Percentiles rank a stretch among this genome's conserved stretches.
Evolutionary conservation across 2,329 filamentous ascomycete species (phyloP).

Genomic region (Zymoseptoria tritici): DNA sequence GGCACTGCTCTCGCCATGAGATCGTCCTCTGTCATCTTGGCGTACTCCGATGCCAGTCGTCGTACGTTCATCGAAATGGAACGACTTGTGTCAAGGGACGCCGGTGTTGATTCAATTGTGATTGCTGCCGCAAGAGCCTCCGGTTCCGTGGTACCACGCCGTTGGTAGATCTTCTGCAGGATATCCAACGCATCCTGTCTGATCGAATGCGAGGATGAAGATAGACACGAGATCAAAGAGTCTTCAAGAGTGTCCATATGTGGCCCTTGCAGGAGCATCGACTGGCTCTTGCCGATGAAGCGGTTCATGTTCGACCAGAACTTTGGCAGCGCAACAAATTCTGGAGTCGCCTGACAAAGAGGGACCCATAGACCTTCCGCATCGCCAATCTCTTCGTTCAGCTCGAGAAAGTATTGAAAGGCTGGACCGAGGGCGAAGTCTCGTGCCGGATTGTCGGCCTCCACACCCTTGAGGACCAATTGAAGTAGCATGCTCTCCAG

Average conservation of each 20-base stretch:
- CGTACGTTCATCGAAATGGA: slow-evolving; percentile 79
- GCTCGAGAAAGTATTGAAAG: slow-evolving; percentile 16
- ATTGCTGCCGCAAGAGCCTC: slow-evolving; percentile 59
- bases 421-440: slow-evolving; percentile 17
- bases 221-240: slow-evolving; percentile 65
- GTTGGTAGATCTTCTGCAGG: slow-evolving; percentile 53
- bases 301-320: slow-evolving; percentile 25
- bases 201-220: slow-evolving; percentile 65
- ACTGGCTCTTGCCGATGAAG: slow-evolving; percentile 11
- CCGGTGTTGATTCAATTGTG: slow-evolving; percentile 68
- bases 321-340: slow-evolving; percentile 9
- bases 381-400: background rate
- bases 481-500: slow-evolving; percentile 2
- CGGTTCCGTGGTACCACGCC: slow-evolving; percentile 42
- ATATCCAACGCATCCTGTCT: slow-evolving; percentile 67
- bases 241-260: slow-evolving; percentile 56
- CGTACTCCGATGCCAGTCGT: slow-evolving; percentile 62
- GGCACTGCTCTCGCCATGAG: slow-evolving; percentile 69
- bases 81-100: slow-evolving; percentile 69
- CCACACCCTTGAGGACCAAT: slow-evolving; percentile 12
- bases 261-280: slow-evolving; percentile 16
- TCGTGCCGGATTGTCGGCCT: background rate
- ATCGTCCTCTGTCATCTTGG: slow-evolving; percentile 49
- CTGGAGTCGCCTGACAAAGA: slow-evolving; percentile 14
- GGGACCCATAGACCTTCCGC: slow-evolving; percentile 11